Percentiles rank a stretch among this genome's conserved stretches.
Evolutionary conservation across 768 basidiomycete species (phyloP).

Genomic region (Pluteus cervinus): DNA sequence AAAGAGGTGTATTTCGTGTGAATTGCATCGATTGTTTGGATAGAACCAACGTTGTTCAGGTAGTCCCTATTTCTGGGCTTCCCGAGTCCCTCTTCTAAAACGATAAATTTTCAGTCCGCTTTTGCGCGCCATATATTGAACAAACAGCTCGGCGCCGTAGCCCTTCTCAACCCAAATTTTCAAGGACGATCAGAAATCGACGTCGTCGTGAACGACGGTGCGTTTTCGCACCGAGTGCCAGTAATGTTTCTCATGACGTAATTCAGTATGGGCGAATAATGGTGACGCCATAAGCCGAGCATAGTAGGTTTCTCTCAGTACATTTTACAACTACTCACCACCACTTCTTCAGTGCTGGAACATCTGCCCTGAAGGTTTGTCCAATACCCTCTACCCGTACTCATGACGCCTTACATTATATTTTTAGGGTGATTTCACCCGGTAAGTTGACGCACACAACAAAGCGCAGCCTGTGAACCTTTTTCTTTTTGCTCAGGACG

Average conservation of each 20-base stretch:
- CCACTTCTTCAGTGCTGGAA: conserved; percentile 67
- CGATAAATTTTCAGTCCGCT: conserved; percentile 58
- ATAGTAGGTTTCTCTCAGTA: conserved; percentile 49
- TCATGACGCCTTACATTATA: too few relatives aligned
- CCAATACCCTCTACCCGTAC: too few relatives aligned
- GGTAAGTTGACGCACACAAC: too few relatives aligned
- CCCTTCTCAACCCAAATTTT: conserved; percentile 47
- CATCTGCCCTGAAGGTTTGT: conserved; percentile 88
- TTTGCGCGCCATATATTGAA: conserved; percentile 82
- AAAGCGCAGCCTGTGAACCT: too few relatives aligned
- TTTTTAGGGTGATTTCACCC: conserved; percentile 77
- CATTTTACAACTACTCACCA: conserved; percentile 2
- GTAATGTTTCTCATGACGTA: conserved; percentile 1
- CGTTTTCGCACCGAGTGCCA: conserved; percentile 2
- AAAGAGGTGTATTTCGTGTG: conserved; percentile 82
- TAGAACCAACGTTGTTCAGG: conserved; percentile 92
- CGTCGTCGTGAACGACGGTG: conserved; percentile 75
- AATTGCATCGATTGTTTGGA: conserved; percentile 98
- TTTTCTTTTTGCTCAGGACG: conserved; percentile 44
- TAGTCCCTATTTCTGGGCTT: conserved; percentile 17
- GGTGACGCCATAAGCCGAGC: conserved; percentile 91
- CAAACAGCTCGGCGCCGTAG: conserved; percentile 68
- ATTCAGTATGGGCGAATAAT: conserved; percentile 93
- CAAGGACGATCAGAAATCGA: conserved; percentile 61
- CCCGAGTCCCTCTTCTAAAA: conserved; percentile 5